Evolutionary conservation across 2,329 filamentous ascomycete species (phyloP), one percentile per base, ranked within the genome.

Genomic region (Botrytis hyacinthi): DNA sequence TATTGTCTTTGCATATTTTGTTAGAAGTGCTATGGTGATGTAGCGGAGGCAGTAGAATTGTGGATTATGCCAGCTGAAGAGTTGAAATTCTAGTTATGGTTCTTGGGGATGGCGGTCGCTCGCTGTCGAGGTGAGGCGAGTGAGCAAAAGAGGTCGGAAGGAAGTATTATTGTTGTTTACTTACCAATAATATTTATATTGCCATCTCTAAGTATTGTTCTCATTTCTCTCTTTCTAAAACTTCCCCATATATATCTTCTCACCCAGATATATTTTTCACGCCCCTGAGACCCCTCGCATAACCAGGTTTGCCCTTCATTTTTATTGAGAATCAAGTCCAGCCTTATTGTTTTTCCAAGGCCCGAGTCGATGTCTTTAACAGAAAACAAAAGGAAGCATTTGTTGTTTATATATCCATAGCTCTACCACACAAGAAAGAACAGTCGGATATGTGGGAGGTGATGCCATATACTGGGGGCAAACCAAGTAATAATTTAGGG

Each of bases 1-100:
- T 3, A 29, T 14, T 18, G 14, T 6, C 1, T 8, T 54, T 29
- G 6, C 16, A 9, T 1, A 54, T 54, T 7, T 54, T 12, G n/a
- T 0, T 29, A 29, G 1, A 1, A 57, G n/a, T 18, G 2, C 1
- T 29, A 29, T 8, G n/a, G 3, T 16, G n/a, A 29, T 29, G n/a
- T 29, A 54, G 51, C 4, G 14, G n/a, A 57, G 51, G 3, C 7
- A 57, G 16, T 16, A 29, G 14, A 57, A 18, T 29, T 3, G 14
- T 57, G n/a, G 1, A 4, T 18, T 3, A 29, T 57, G 51, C 14
- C 14, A 57, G 51, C 51, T 40, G 37, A 40, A 40, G 37, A 40
- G 9, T 40, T 40, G 37, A 40, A 2, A 40, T 40, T 40, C 10
- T 40, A 40, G 10, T 40, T 40, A 3, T 40, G 37, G 2, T 40